These are phyloP conservation scores for Phoma sp. DNA, from an alignment of 2,329 filamentous ascomycete genomes.

Conservation along the genomic window DNA sequence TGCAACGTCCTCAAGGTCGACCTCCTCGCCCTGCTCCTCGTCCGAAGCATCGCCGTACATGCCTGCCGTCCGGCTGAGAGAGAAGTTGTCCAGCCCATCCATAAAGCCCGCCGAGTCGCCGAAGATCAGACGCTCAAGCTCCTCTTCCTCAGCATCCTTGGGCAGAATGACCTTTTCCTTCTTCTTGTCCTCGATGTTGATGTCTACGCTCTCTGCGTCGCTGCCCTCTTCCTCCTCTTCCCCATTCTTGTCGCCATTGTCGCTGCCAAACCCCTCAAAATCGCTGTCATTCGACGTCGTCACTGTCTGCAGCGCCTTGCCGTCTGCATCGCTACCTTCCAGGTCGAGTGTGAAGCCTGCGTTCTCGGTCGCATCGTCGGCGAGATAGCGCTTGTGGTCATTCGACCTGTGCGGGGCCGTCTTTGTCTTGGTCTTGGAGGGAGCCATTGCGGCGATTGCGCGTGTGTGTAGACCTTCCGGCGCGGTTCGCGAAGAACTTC, in stretches of 20 bases:
- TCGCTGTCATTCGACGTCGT: conserved; percentile 24
- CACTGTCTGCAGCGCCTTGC: conserved; percentile 30
- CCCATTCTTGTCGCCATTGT: conserved; percentile 14
- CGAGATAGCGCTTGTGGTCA: conserved; percentile 30
- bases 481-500: conserved; percentile 32
- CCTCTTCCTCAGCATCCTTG: conserved; percentile 83
- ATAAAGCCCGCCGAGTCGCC: conserved; percentile 86
- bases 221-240: conserved; percentile 19
- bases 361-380: conserved; percentile 20
- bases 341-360: conserved; percentile 28
- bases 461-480: conserved; percentile 21
- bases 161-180: conserved; percentile 52
- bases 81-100: conserved; percentile 71
- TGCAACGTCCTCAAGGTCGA: conserved; percentile 68
- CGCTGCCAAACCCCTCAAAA: conserved; percentile 37
- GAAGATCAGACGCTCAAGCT: conserved; percentile 87
- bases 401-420: conserved; percentile 34
- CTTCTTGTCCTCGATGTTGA: conserved; percentile 30
- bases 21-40: conserved; percentile 56
- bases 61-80: conserved; percentile 51
- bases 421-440: conserved; percentile 24
- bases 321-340: conserved; percentile 33
- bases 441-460: conserved; percentile 37
- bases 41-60: conserved; percentile 42
- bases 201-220: conserved; percentile 31